phyloP scores from a whole-genome alignment of 1,284 basidiomycete genomes.

The Irpex sp. region DNA sequence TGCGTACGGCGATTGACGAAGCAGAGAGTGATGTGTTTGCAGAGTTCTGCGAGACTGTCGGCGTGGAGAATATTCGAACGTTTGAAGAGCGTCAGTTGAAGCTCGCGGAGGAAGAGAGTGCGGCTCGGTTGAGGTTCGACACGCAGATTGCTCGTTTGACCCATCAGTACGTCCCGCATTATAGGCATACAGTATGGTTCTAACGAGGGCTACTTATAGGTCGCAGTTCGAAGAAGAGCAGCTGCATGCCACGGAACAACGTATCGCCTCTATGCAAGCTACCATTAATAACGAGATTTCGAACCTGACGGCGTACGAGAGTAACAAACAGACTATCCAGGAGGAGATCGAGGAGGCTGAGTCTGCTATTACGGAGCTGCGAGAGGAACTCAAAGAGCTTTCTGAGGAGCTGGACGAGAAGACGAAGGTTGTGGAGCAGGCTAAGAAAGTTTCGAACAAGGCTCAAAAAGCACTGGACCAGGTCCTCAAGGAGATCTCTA shows the following conservation, averaged over 20 bases:
- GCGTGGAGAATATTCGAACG: conserved; percentile 82
- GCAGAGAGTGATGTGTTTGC: conserved; percentile 83
- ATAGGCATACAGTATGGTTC: background rate
- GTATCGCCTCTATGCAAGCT: conserved; percentile 52
- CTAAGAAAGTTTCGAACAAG: conserved; percentile 67
- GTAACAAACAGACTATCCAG: conserved; percentile 54
- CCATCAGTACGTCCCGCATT: conserved; percentile 63
- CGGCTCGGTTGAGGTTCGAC: conserved; percentile 79
- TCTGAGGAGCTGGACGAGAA: conserved; percentile 65
- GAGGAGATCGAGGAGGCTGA: conserved; percentile 64
- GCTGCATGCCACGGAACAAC: conserved; percentile 56
- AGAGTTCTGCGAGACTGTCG: conserved; percentile 78
- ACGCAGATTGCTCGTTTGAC: conserved; percentile 84
- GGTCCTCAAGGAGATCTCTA: conserved; percentile 85
- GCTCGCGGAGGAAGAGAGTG: conserved; percentile 81
- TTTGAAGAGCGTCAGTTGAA: conserved; percentile 93
- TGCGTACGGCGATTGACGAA: conserved; percentile 59
- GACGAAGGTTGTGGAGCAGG: conserved; percentile 67
- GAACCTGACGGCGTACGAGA: conserved; percentile 52
- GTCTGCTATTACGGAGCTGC: conserved; percentile 51
- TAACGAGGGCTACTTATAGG: conserved; percentile 32
- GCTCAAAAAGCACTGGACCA: conserved; percentile 78
- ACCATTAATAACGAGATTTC: conserved; percentile 51
- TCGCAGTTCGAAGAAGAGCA: conserved; percentile 77
- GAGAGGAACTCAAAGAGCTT: conserved; percentile 55